Conservation (phyloP, 2,329 filamentous ascomycete species). For the Trichoderma citrinoviride region DNA sequence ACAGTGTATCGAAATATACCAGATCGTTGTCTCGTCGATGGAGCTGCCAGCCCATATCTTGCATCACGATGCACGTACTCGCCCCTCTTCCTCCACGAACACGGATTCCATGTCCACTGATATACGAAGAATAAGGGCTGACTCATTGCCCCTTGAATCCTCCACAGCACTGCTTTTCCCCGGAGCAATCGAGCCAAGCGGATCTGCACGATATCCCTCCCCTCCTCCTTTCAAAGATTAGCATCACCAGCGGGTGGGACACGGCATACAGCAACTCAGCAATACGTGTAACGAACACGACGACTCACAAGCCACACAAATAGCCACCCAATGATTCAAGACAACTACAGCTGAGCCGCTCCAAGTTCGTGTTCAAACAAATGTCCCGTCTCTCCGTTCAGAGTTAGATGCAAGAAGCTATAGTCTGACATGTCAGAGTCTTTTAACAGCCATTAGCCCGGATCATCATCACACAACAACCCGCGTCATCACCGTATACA, state of each 20-base stretch:
- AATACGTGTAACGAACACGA: neutral
- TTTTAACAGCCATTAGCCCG: neutral
- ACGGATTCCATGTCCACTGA: too few relatives aligned
- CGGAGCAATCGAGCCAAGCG: neutral
- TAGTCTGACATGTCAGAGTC: constrained; percentile 9
- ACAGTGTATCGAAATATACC: too few relatives aligned
- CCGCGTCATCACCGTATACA: constrained; percentile 1
- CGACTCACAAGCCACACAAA: neutral
- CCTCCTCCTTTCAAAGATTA: neutral
- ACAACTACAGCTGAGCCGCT: neutral
- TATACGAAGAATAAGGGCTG: neutral
- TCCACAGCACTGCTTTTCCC: neutral
- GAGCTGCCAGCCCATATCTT: too few relatives aligned
- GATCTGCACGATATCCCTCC: neutral
- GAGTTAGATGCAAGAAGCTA: neutral
- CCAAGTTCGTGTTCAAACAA: neutral
- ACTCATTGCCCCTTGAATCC: neutral
- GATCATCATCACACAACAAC: neutral
- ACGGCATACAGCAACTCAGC: neutral
- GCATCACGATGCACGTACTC: too few relatives aligned
- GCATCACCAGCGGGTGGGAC: neutral
- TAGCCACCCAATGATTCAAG: neutral
- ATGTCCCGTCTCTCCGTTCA: neutral
- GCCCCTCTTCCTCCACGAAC: too few relatives aligned
- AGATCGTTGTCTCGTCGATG: too few relatives aligned